A percentile compares a stretch with the other conserved stretches of the same genome.
phyloP scores from a whole-genome alignment of 1,139 yeast species.

The Pichiaceae sp. region DNA sequence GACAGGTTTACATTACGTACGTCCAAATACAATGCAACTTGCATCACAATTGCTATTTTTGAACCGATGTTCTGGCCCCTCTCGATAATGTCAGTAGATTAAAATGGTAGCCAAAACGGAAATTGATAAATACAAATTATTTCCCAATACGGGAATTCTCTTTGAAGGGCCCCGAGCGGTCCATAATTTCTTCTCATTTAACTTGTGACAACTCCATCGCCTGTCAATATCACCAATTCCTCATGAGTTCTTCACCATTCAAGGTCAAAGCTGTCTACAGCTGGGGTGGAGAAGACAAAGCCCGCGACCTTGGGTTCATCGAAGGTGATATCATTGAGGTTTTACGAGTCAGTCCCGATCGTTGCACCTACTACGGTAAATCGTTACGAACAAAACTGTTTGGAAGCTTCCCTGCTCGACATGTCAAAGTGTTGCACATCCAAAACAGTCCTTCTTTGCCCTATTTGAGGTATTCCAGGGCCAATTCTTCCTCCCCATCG shows the following conservation, averaged over 20 bases:
- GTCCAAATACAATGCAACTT: no score
- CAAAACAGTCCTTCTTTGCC: constrained; percentile 14
- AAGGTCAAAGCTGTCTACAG: constrained; percentile 23
- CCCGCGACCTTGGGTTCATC: constrained; percentile 83
- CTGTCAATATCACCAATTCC: no score
- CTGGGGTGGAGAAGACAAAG: constrained; percentile 31
- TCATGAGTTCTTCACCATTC: constrained; percentile 11
- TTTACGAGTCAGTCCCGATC: constrained; percentile 60
- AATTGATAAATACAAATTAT: no score
- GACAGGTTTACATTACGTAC: no score
- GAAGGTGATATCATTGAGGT: constrained; percentile 92
- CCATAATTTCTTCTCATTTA: no score
- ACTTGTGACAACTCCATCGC: no score
- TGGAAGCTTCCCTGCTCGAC: constrained; percentile 84
- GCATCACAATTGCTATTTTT: no score
- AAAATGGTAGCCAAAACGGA: no score
- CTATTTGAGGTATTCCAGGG: constrained; percentile 1
- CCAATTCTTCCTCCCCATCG: constrained; percentile 1
- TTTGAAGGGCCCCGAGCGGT: no score
- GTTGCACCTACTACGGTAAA: constrained; percentile 88
- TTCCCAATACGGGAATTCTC: no score
- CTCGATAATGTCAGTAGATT: no score
- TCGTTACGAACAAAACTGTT: constrained; percentile 71
- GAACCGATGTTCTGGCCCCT: no score
- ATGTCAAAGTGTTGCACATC: constrained; percentile 51